Percentiles rank a stretch among this genome's conserved stretches.
phyloP scores from a whole-genome alignment of 176 grass and related monocot genomes.

The Bromus sterilis region DNA sequence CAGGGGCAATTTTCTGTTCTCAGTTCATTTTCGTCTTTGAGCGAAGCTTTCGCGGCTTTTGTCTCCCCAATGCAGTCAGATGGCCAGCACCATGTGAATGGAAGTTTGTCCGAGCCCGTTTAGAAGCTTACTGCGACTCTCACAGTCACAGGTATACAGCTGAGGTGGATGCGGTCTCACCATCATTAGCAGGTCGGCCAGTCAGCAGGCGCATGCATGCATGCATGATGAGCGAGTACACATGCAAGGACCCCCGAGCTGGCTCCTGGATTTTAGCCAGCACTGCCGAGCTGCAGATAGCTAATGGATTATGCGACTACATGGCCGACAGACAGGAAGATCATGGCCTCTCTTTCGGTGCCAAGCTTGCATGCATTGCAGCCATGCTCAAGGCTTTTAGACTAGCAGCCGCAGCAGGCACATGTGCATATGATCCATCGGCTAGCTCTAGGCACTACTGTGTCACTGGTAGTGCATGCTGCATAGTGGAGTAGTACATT shows the following conservation, averaged over 20 bases:
- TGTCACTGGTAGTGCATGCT: neutral
- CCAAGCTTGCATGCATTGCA: constrained; percentile 21
- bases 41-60: neutral
- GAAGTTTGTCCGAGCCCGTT: constrained; percentile 20
- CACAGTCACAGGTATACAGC: too few relatives aligned
- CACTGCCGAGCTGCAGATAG: neutral
- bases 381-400: constrained; percentile 9
- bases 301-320: neutral
- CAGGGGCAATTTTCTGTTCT: neutral
- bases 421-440: neutral
- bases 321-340: constrained; percentile 4
- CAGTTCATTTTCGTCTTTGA: neutral
- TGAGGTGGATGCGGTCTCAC: constrained; percentile 2
- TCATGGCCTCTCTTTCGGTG: constrained; percentile 26
- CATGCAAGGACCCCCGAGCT: neutral
- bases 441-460: neutral
- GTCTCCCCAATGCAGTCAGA: neutral
- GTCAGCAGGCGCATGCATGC: neutral
- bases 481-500: neutral
- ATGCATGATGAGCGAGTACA: constrained; percentile 22
- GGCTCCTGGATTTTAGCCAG: neutral
- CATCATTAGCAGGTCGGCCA: constrained; percentile 30
- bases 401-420: neutral
- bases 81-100: neutral
- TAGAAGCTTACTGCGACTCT: constrained; percentile 5